Base-by-base conservation (phyloP, 169 alveolate genomes). In the Miamiensis avidus region DNA sequence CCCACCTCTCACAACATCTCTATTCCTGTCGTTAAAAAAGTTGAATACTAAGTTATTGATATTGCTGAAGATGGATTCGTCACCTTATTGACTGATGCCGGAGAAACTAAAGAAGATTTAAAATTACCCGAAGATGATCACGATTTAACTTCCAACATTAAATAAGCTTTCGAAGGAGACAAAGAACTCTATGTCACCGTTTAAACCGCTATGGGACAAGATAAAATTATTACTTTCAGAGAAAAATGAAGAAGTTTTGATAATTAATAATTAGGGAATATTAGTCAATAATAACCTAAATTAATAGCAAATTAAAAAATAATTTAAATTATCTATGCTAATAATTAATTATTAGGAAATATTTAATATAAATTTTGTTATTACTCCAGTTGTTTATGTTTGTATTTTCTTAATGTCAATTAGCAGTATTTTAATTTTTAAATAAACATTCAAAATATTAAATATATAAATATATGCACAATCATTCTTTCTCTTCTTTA, bases 1-100 rank as follows among this genome's bases (percentile, higher is more conserved):
- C 99, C 99, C 32, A 98, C 99, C 69, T 97, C 99, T 16, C 99
- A 98, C 94, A 98, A 98, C 96, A 96, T 98, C 98, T 99, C 97
- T 69, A 99, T 98, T 73, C 99, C 99, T 34, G 93, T 95, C 88
- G 99, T 97, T 79, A 98, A 96, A 93, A 91, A 99, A 82, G 91
- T 96, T 33, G 99, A 98, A 89, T 97, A 87, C 84, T 97, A 97
- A 89, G 91, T 98, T 49, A 95, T 98, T 85, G 98, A 97, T 89
- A 89, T 97, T 64, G 98, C 97, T 74, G 99, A 96, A 72, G 99
- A 97, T 88, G 99, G 99, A 0, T 98, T 93, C 91, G 95, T 96
- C 74, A 88, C 99, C 28, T 97, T 99, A 73, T 95, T 98, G 91
- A 93, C 93, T 79, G 99, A 97, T 49, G 96, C 95, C 84, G 99